Conservation (phyloP, 2,329 filamentous ascomycete genomes). For the Trichoderma polysporum region DNA sequence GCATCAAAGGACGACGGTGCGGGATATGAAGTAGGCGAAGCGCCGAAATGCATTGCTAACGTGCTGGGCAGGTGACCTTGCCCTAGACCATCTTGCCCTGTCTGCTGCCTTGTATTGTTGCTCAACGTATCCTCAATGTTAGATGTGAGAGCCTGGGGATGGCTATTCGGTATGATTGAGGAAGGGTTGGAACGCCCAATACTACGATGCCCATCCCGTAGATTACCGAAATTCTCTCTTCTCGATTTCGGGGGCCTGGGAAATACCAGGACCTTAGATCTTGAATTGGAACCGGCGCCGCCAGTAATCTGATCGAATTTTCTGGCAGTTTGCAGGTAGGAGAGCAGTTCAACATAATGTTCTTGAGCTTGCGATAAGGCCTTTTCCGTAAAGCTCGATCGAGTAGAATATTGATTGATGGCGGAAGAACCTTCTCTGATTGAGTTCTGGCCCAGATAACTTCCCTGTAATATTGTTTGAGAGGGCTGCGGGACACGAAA, state of each 20-base stretch:
- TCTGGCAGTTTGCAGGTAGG: conserved; percentile 61
- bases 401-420: conserved; percentile 13
- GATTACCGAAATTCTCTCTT: neutral
- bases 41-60: neutral
- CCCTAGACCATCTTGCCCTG: neutral
- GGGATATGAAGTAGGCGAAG: neutral
- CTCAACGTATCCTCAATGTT: conserved; percentile 6
- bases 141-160: neutral
- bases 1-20: neutral
- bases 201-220: neutral
- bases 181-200: neutral
- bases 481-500: neutral
- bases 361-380: conserved; percentile 68
- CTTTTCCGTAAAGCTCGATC: conserved; percentile 62
- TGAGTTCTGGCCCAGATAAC: neutral
- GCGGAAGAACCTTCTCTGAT: neutral
- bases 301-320: conserved; percentile 45
- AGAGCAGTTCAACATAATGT: conserved; percentile 69
- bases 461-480: neutral
- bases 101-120: neutral
- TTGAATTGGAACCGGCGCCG: conserved; percentile 38
- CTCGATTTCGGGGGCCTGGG: conserved; percentile 49
- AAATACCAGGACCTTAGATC: conserved; percentile 54
- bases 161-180: neutral
- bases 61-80: neutral